Evolutionary conservation across 78 protist genomes (phyloP), one percentile per base, ranked within the genome.

Genomic region (Protostelium mycophagum): DNA sequence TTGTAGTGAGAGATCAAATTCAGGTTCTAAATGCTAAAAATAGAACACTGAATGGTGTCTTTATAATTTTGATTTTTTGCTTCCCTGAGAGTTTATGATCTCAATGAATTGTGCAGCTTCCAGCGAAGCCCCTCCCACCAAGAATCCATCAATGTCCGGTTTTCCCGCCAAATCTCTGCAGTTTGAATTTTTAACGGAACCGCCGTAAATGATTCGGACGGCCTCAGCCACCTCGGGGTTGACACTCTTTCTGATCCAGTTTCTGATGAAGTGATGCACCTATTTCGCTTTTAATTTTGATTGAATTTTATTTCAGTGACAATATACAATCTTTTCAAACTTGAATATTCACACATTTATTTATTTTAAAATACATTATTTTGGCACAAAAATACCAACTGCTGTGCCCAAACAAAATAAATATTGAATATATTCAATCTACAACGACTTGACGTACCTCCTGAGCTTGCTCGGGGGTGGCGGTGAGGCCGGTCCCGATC

Each of bases 121-220:
- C 83, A 98, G 95, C 10, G 99, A 97, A 0, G 99, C 99, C 38
- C 99, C 99, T 73, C 99, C 99, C 38, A 99, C 99, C 1, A 99
- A 96, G 97, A 98, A 98, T 23, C 99, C 99, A 89, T 99, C 99
- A 51, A 99, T 90, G 90, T 99, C 99, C 28, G 95, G 73, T 89
- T 86, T 38, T 85, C 91, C 31, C 35, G 96, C 85, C 28, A 98
- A 96, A 1, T 94, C 96, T 16, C 25, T 83, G 84, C 93, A 63
- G 95, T 98, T 99, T 84, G 51, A 87, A 1, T 96, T 94, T 1
- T 35, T 91, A 86, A 99, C 99, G 0, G 98, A 96, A 35, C 99
- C 99, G 28, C 99, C 99, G 91, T 99, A 99, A 88, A 98, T 89
- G 92, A 99, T 98, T 83, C 98, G 89, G 28, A 89, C 37, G 23